A percentile compares a stretch with the other conserved stretches of the same genome.
phyloP scores from a whole-genome alignment of 495 filamentous ascomycete genomes.

The Amniculicola lignicola region DNA sequence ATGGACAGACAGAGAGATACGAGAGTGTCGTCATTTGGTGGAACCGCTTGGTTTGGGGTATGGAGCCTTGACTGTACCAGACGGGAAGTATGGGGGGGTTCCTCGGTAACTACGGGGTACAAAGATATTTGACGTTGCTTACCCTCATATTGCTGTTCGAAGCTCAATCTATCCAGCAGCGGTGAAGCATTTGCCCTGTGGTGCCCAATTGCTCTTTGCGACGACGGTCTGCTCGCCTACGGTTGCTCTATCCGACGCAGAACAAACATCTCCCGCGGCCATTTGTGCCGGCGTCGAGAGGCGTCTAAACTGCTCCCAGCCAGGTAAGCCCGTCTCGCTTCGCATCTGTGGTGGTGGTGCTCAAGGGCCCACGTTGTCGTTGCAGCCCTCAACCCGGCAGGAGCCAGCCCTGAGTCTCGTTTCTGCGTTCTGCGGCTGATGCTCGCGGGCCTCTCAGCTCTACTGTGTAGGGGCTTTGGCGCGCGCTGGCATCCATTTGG shows the following conservation, averaged over 20 bases:
- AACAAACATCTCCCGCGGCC: too few species aligned
- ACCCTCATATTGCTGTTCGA: too few species aligned
- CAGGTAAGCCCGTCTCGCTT: conserved; percentile 20
- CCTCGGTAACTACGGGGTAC: neutral
- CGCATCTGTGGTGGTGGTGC: too few species aligned
- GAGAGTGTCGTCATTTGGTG: conserved; percentile 23
- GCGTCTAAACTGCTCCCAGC: neutral
- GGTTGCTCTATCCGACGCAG: conserved; percentile 1
- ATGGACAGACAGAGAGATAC: neutral
- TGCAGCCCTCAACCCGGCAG: conserved; percentile 7
- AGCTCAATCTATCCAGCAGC: too few species aligned
- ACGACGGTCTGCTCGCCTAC: neutral
- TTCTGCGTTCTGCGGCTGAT: neutral
- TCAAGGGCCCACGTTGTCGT: conserved; percentile 1
- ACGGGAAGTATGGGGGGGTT: conserved; percentile 10
- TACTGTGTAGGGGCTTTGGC: neutral
- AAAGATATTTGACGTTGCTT: too few species aligned
- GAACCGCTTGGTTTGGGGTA: neutral
- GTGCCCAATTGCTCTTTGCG: neutral
- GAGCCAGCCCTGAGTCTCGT: neutral
- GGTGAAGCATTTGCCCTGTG: too few species aligned
- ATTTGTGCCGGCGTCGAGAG: neutral
- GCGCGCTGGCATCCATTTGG: neutral
- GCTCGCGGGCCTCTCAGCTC: too few species aligned
- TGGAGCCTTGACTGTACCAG: conserved; percentile 1